Base-by-base conservation (phyloP, 768 basidiomycete genomes). In the Lepiota brunneoincarnata region DNA sequence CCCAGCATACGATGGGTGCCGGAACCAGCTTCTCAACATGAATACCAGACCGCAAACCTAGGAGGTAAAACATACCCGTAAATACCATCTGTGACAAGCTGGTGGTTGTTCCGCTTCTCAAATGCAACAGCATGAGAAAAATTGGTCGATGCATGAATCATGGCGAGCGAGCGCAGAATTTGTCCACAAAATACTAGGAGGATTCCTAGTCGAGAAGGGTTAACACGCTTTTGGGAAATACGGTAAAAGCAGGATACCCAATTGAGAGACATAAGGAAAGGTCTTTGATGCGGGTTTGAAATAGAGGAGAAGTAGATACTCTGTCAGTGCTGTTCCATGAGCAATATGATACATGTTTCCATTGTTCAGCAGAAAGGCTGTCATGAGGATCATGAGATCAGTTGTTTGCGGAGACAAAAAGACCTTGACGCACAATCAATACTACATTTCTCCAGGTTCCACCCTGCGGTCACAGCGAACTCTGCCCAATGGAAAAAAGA, bases 1-100 rank as follows among this genome's bases (percentile, higher is more conserved):
- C 2, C 95, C 97, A 1, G 91, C 83, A 61, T 99, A 99, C 0
- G 96, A 97, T 10, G 97, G 97, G 70, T 99, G 97, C 12, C 97
- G 84, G 57, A 86, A 87, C 82, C 83, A 89, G 6, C 91, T 93
- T 51, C 21, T 0, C 18, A 2, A 6, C 9, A 47, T 56, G 20
- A 58, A 21, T 37, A 36, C 48, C 10, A 23, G 35, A 28, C 2
- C 0, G 15, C 24, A 39, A 51, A 21, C 21, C 15, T 34, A 44
- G 11, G 26, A 23, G 42, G 46, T 35, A 36, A 6, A 23, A 75
- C 86, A 67, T 65, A 97, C 90, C 81, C 77, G 61, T 98, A 99
- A 49, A 99, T 76, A 14, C 97, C 97, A 59, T 85, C 77, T 4
- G 89, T 97, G 21, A 99, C 93, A 11, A 99, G 80, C 24, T 67